Evolutionary conservation across 371 early-diverging fungal species (phyloP), one percentile per base, ranked within the genome.

Genomic region (Capniomyces stellatus): DNA sequence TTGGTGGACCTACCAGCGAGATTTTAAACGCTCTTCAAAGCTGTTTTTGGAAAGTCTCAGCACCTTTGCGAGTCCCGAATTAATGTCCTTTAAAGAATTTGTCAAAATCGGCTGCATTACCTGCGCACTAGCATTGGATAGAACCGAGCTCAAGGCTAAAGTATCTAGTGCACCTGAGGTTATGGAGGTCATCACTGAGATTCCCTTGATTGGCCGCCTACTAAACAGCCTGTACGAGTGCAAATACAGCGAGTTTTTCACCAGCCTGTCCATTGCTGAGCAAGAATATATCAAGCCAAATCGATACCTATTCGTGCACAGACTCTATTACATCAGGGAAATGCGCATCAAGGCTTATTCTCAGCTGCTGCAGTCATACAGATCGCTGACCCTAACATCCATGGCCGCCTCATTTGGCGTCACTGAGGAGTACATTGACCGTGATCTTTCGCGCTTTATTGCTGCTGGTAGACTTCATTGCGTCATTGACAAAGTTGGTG

Each of bases 351-450:
- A 85, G 35, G 92, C 85, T 39, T 99, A 99, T 71, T 83, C 87
- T 19, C 99, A 99, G 70, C 71, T 98, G 35, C 75, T 99, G 31
- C 90, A 98, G 60, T 94, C 95, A 29, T 99, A 99, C 68, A 76
- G 92, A 60, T 87, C 87, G 46, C 72, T 99, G 44, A 89, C 93
- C 10, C 76, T 98, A 57, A 83, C 85, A 57, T 88, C 86, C 52
- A 93, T 99, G 94, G 98, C 99, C 25, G 77, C 82, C 46, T 76
- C 89, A 28, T 99, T 99, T 77, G 97, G 97, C 42, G 95, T 99
- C 48, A 78, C 81, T 10, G 83, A 87, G 62, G 91, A 87, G 41
- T 98, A 83, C 56, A 90, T 96, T 58, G 98, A 98, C 71, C 71
- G 87, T 58, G 98, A 99, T 62, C 70, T 99, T 43, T 84, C 91